These are phyloP conservation scores for Platismatia glauca DNA, from an alignment of 495 filamentous ascomycete species.

Conservation along the genomic window DNA sequence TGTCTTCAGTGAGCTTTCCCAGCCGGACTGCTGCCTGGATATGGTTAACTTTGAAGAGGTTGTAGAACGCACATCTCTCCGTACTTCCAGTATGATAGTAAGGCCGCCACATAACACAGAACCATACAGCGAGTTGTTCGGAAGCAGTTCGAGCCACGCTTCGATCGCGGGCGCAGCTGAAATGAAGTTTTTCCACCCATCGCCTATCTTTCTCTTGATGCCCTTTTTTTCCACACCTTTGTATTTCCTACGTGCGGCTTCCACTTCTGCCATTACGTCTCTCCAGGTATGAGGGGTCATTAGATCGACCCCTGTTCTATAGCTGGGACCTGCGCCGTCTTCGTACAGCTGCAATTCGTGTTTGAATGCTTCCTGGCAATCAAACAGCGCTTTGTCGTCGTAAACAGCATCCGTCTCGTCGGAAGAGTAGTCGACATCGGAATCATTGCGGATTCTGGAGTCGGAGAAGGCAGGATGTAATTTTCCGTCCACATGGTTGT, in stretches of 20 bases:
- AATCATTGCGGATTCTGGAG: constrained; percentile 12
- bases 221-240: constrained; percentile 12
- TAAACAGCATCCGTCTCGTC: neutral
- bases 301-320: constrained; percentile 9
- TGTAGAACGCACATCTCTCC: neutral
- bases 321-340: constrained; percentile 3
- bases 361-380: constrained; percentile 12
- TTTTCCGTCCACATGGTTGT: constrained; percentile 4
- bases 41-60: neutral
- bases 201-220: constrained; percentile 11
- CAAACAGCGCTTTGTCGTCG: constrained; percentile 10
- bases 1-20: constrained; percentile 16
- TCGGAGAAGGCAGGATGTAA: constrained; percentile 16
- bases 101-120: constrained; percentile 19
- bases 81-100: constrained; percentile 17
- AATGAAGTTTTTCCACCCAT: constrained; percentile 8
- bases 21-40: constrained; percentile 16
- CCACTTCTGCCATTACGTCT: constrained; percentile 15
- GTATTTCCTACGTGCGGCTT: constrained; percentile 12
- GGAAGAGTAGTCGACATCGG: constrained; percentile 6
- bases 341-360: constrained; percentile 10
- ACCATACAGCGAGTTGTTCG: constrained; percentile 8
- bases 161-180: constrained; percentile 18
- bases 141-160: constrained; percentile 17
- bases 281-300: constrained; percentile 13